phyloP scores from a whole-genome alignment of 2,329 filamentous ascomycete genomes.

The Colletotrichum brevisporum region DNA sequence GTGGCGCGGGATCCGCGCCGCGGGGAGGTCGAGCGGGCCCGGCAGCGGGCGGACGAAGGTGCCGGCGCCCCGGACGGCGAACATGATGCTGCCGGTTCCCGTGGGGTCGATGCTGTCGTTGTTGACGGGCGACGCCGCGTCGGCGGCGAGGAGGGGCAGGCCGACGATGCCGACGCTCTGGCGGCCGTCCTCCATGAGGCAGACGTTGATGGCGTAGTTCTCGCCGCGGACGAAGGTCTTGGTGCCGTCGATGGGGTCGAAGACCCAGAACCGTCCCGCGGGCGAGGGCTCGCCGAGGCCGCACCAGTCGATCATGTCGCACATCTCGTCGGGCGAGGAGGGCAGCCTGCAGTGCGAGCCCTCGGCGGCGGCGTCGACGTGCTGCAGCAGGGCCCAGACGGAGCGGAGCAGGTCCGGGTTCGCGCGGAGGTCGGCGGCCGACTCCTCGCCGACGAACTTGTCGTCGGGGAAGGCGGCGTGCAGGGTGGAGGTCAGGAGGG shows the following conservation, averaged over 20 bases:
- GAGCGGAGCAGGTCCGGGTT: conserved; percentile 59
- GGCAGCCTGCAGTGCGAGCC: conserved; percentile 51
- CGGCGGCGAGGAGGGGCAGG: conserved; percentile 60
- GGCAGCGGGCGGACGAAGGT: conserved; percentile 61
- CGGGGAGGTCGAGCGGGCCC: conserved; percentile 42
- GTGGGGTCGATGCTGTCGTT: conserved; percentile 61
- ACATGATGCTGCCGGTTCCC: conserved; percentile 64
- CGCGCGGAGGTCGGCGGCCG: conserved; percentile 60
- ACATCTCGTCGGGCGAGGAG: conserved; percentile 60
- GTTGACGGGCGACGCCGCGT: conserved; percentile 55
- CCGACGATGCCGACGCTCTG: conserved; percentile 66
- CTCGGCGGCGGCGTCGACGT: conserved; percentile 46
- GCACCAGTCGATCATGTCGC: conserved; percentile 68
- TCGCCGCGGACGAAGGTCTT: conserved; percentile 68
- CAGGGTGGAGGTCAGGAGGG: conserved; percentile 65
- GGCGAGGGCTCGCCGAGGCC: conserved; percentile 54
- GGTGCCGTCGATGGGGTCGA: conserved; percentile 74
- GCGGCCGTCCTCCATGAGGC: conserved; percentile 63
- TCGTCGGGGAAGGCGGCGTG: conserved; percentile 66
- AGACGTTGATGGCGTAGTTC: conserved; percentile 71
- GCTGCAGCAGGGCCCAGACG: conserved; percentile 62
- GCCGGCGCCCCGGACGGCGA: conserved; percentile 63
- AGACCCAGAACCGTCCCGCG: conserved; percentile 66
- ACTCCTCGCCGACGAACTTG: conserved; percentile 69
- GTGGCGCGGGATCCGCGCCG: conserved; percentile 50